Percentiles rank a stretch among this genome's conserved stretches.
Evolutionary conservation across 2,329 filamentous ascomycete species (phyloP).

Genomic region (Raffaelea ambrosiae): DNA sequence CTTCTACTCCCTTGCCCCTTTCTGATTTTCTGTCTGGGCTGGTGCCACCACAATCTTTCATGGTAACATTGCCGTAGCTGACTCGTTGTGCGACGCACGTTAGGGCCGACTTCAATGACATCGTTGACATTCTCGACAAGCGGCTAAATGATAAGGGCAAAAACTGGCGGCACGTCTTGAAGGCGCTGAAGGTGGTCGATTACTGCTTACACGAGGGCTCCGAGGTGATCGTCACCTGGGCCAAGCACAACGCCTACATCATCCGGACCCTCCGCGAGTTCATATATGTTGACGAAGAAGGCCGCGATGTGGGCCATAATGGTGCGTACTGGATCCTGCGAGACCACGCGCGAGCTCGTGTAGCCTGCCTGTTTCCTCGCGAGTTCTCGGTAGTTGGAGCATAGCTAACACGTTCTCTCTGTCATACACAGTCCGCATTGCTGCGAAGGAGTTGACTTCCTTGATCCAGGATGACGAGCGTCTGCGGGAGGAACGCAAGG

Average conservation of each 20-base stretch:
- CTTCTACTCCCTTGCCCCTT: background rate
- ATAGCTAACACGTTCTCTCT: background rate
- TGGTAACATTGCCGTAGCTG: background rate
- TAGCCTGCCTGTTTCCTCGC: too few relatives aligned
- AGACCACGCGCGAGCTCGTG: background rate
- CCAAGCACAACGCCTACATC: slow-evolving; percentile 95
- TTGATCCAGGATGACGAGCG: slow-evolving; percentile 91
- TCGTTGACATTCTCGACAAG: slow-evolving; percentile 99
- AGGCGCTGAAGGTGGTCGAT: slow-evolving; percentile 94
- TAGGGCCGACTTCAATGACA: slow-evolving; percentile 96
- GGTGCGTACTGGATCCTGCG: too few relatives aligned
- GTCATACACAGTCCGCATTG: slow-evolving; percentile 67
- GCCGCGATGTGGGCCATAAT: slow-evolving; percentile 90
- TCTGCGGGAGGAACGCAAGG: slow-evolving; percentile 78
- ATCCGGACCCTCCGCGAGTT: slow-evolving; percentile 98
- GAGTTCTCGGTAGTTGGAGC: too few relatives aligned
- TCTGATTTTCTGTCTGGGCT: background rate
- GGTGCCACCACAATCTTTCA: too few relatives aligned
- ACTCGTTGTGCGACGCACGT: slow-evolving; percentile 36
- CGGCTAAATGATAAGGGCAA: slow-evolving; percentile 98
- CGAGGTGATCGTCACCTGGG: slow-evolving; percentile 94
- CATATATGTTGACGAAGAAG: slow-evolving; percentile 92
- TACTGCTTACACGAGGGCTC: slow-evolving; percentile 97
- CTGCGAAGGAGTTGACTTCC: slow-evolving; percentile 90
- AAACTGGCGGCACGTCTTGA: slow-evolving; percentile 97